These are phyloP conservation scores for Phialocephala subalpina DNA, from an alignment of 2,329 filamentous ascomycete species.

Conservation along the genomic window DNA sequence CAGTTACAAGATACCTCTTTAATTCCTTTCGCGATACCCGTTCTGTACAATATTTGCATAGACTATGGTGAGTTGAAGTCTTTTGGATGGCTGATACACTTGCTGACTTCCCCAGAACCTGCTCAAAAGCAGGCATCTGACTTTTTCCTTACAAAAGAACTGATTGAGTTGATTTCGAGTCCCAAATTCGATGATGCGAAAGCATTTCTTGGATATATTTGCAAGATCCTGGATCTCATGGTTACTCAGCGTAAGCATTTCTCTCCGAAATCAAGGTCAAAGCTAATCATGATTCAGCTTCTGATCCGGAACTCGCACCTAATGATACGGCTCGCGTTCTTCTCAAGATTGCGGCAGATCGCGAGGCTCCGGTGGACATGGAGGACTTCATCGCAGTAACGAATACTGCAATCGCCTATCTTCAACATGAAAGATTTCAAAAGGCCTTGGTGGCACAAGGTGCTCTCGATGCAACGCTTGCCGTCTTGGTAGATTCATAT, in stretches of 20 bases:
- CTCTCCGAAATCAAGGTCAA: neutral
- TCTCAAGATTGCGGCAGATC: conserved; percentile 55
- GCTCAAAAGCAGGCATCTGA: conserved; percentile 64
- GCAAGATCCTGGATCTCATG: conserved; percentile 64
- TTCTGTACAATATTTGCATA: conserved; percentile 68
- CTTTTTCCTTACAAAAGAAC: conserved; percentile 55
- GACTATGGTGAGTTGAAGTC: conserved; percentile 62
- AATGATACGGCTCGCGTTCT: conserved; percentile 60
- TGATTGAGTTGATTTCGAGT: conserved; percentile 58
- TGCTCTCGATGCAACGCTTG: conserved; percentile 52
- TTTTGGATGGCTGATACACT: conserved; percentile 28
- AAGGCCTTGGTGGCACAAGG: conserved; percentile 50
- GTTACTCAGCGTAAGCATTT: conserved; percentile 54
- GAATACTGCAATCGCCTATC: conserved; percentile 62
- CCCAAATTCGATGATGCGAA: conserved; percentile 52
- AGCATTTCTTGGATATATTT: conserved; percentile 59
- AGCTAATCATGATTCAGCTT: conserved; percentile 32
- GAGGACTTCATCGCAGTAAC: conserved; percentile 62
- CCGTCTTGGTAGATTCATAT: conserved; percentile 57
- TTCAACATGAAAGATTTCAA: conserved; percentile 62
- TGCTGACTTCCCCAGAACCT: conserved; percentile 47
- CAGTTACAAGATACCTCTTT: conserved; percentile 55
- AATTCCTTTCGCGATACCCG: conserved; percentile 63
- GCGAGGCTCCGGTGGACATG: conserved; percentile 52
- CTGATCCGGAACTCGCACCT: conserved; percentile 39